Evolutionary conservation across 305 asterid species (phyloP).

Genomic region (Caryopteris hybrid): DNA sequence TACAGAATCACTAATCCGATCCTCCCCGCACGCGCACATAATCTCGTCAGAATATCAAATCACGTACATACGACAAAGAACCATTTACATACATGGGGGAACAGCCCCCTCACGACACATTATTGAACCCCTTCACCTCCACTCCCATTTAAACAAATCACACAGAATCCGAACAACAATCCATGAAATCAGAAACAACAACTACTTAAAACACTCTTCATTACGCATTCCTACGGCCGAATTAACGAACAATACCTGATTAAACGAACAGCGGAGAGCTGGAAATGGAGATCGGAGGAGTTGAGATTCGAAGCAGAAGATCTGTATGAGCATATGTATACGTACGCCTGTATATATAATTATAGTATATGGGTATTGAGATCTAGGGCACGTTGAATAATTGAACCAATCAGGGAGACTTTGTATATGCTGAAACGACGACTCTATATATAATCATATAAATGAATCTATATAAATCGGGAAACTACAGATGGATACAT

Average conservation of each 20-base stretch:
- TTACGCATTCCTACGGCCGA: conserved; percentile 1
- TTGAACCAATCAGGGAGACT: conserved; percentile 29
- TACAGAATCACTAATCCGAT: conserved; percentile 11
- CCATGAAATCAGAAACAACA: conserved; percentile 2
- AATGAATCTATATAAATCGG: conserved; percentile 7
- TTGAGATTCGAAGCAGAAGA: conserved; percentile 26
- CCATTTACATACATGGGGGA: neutral
- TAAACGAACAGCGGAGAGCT: conserved; percentile 10
- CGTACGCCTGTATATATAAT: conserved; percentile 8
- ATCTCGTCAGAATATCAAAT: neutral
- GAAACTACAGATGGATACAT: conserved; percentile 17
- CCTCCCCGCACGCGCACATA: conserved; percentile 20
- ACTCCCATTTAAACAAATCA: conserved; percentile 11
- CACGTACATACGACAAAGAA: neutral
- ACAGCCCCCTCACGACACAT: conserved; percentile 15
- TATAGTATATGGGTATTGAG: conserved; percentile 26
- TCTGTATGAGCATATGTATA: conserved; percentile 24
- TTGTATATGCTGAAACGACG: conserved; percentile 21
- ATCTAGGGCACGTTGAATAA: conserved; percentile 43
- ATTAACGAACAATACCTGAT: conserved; percentile 26
- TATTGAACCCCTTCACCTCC: conserved; percentile 16
- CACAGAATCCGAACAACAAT: neutral
- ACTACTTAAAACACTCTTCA: neutral
- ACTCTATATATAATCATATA: conserved; percentile 15
- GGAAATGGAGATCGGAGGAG: conserved; percentile 32